Evolutionary conservation across 177 flowering plant genomes (phyloP).

Genomic region (Vitis hybrid): DNA sequence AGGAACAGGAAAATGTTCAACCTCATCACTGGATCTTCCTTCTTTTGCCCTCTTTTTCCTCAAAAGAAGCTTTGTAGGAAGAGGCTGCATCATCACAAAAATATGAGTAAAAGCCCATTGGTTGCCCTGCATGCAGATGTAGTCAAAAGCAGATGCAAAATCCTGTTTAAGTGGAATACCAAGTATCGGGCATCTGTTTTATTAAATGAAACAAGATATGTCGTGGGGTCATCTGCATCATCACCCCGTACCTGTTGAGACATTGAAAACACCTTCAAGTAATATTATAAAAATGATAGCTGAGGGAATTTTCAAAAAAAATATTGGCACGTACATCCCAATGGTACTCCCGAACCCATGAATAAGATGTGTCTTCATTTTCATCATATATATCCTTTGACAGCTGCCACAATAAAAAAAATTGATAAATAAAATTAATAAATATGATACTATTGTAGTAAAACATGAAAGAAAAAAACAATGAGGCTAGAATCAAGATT

Average conservation of each 20-base stretch:
- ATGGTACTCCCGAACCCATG: constrained; percentile 92
- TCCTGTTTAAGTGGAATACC: constrained; percentile 37
- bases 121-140: neutral
- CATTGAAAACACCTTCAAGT: neutral
- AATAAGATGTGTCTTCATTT: constrained; percentile 62
- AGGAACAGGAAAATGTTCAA: constrained; percentile 85
- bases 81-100: constrained; percentile 59
- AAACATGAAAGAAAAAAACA: neutral
- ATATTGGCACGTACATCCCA: constrained; percentile 75
- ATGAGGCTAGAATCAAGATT: constrained; percentile 1
- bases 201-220: constrained; percentile 76
- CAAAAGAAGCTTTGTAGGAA: constrained; percentile 75
- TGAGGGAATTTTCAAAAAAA: neutral
- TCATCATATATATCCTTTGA: constrained; percentile 83
- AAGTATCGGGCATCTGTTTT: constrained; percentile 74
- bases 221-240: constrained; percentile 75
- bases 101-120: constrained; percentile 2
- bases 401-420: constrained; percentile 45
- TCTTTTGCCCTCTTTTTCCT: constrained; percentile 87
- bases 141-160: neutral
- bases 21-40: constrained; percentile 74
- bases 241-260: constrained; percentile 74
- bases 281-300: neutral
- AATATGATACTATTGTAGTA: neutral
- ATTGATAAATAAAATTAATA: neutral